A percentile compares a stretch with the other conserved stretches of the same genome.
Evolutionary conservation across 2,329 filamentous ascomycete species (phyloP).

Genomic region (Sclerotinia sclerotiorum): DNA sequence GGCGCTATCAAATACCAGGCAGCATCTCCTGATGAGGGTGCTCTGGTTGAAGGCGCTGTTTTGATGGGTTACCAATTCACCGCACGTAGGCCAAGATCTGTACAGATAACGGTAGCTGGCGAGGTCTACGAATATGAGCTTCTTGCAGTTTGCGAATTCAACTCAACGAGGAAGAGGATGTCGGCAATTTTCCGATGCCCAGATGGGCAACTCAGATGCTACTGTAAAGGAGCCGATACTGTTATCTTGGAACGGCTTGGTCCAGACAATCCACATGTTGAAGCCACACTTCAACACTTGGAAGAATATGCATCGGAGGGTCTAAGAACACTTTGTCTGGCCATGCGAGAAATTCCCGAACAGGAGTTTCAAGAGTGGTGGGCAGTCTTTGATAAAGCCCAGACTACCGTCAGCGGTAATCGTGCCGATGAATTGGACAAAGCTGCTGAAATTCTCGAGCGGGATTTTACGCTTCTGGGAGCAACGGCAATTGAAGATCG

Average conservation of each 20-base stretch:
- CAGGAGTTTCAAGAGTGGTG: conserved; percentile 87
- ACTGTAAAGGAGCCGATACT: conserved; percentile 96
- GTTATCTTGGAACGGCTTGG: conserved; percentile 91
- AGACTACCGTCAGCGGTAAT: conserved; percentile 88
- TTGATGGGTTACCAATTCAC: conserved; percentile 84
- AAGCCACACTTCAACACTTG: conserved; percentile 88
- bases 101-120: conserved; percentile 77
- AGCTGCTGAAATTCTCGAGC: conserved; percentile 92
- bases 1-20: conserved; percentile 95
- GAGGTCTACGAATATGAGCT: conserved; percentile 81
- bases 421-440: conserved; percentile 95
- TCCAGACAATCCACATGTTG: conserved; percentile 80
- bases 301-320: conserved; percentile 98
- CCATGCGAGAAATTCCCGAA: conserved; percentile 90
- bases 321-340: conserved; percentile 88
- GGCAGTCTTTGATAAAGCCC: conserved; percentile 80
- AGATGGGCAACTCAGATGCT: conserved; percentile 89
- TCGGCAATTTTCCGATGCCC: conserved; percentile 96
- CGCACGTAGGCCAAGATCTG: conserved; percentile 83
- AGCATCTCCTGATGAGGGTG: conserved; percentile 94
- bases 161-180: conserved; percentile 96
- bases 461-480: conserved; percentile 84
- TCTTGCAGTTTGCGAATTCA: conserved; percentile 97
- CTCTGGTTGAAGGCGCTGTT: conserved; percentile 89
- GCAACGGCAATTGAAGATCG: conserved; percentile 97